These are phyloP conservation scores for Rhodotorula graminis DNA, from an alignment of 768 basidiomycete species.

Conservation along the genomic window DNA sequence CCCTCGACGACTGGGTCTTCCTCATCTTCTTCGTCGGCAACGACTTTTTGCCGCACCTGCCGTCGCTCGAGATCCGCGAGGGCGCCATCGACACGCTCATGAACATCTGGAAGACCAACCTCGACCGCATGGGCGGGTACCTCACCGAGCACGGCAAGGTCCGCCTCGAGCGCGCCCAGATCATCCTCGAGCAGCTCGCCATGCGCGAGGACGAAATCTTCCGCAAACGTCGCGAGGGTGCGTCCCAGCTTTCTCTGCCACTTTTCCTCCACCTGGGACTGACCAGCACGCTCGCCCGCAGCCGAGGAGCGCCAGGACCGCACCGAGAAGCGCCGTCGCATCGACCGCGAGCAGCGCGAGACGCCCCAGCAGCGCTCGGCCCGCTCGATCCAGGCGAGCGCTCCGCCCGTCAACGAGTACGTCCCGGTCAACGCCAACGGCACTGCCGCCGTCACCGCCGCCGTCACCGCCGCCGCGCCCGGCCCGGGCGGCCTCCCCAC, in stretches of 20 bases:
- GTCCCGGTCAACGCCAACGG: slow-evolving; percentile 31
- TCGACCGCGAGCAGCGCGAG: slow-evolving; percentile 30
- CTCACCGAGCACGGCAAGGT: slow-evolving; percentile 86
- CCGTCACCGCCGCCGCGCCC: not conserved
- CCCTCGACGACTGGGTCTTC: slow-evolving; percentile 99
- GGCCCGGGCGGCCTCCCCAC: slow-evolving; percentile 21
- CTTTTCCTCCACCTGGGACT: no score
- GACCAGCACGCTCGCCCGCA: slow-evolving; percentile 47
- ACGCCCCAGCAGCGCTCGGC: slow-evolving; percentile 26
- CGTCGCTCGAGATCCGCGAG: slow-evolving; percentile 96
- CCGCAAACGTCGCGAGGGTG: slow-evolving; percentile 81
- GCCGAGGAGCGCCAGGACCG: slow-evolving; percentile 92
- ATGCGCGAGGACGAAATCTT: slow-evolving; percentile 93
- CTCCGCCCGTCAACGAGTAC: slow-evolving; percentile 12
- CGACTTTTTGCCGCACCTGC: slow-evolving; percentile 96
- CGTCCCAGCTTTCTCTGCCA: slow-evolving; percentile 42
- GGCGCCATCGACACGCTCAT: slow-evolving; percentile 96
- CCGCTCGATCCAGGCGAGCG: slow-evolving; percentile 29
- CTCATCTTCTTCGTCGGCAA: slow-evolving; percentile 99
- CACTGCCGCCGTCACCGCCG: not conserved
- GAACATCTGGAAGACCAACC: slow-evolving; percentile 88
- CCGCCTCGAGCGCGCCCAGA: slow-evolving; percentile 76
- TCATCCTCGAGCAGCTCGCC: slow-evolving; percentile 94
- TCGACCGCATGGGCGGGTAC: slow-evolving; percentile 96
- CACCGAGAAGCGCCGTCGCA: slow-evolving; percentile 71